These are phyloP conservation scores for Xylona heveae DNA, from an alignment of 495 filamentous ascomycete species.

Conservation along the genomic window DNA sequence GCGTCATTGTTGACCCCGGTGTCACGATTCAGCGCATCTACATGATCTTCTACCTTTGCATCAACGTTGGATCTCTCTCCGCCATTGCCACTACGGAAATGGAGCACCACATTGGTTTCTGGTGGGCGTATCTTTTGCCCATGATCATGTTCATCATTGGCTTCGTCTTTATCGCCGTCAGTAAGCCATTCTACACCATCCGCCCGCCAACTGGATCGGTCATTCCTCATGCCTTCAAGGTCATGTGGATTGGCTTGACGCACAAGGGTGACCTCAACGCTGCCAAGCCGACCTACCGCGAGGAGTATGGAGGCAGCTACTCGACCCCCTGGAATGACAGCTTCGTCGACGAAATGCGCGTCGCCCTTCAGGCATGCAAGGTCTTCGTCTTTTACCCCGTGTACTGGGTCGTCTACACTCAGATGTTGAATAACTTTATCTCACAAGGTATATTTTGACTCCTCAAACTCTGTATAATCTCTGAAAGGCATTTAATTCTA, in stretches of 20 bases:
- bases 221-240: slow-evolving; percentile 37
- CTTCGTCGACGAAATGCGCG: slow-evolving; percentile 41
- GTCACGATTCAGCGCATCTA: slow-evolving; percentile 57
- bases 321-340: slow-evolving; percentile 33
- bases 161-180: slow-evolving; percentile 26
- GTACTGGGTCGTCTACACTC: slow-evolving; percentile 39
- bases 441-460: slow-evolving; percentile 13
- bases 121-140: slow-evolving; percentile 53
- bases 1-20: slow-evolving; percentile 53
- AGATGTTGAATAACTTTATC: slow-evolving; percentile 36
- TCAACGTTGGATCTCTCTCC: slow-evolving; percentile 56
- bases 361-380: slow-evolving; percentile 34
- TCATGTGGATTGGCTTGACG: slow-evolving; percentile 33
- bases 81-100: slow-evolving; percentile 42
- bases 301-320: slow-evolving; percentile 18
- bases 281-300: slow-evolving; percentile 37
- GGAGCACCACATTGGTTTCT: slow-evolving; percentile 49
- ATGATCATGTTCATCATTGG: slow-evolving; percentile 35
- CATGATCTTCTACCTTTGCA: slow-evolving; percentile 33
- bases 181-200: slow-evolving; percentile 36
- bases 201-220: slow-evolving; percentile 41
- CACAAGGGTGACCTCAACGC: slow-evolving; percentile 22
- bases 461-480: neutral
- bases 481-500: slow-evolving; percentile 1
- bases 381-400: slow-evolving; percentile 38